Evolutionary conservation across 148 eudicot genomes (phyloP).

Genomic region (Rhododendron simsii): DNA sequence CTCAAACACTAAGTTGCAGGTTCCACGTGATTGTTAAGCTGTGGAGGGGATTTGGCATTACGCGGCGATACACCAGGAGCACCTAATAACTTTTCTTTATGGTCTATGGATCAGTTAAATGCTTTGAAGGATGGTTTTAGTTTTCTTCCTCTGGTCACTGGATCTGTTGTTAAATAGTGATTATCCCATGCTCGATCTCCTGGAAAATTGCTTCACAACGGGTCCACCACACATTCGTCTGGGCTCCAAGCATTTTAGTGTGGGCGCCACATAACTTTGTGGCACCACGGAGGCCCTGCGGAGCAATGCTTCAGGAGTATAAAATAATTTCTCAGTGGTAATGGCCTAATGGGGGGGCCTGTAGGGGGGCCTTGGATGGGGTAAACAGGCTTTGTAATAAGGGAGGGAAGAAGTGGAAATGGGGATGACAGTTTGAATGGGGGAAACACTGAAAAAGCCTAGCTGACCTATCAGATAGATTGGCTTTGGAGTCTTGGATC

Average conservation of each 20-base stretch:
- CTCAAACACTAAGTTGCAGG: background rate
- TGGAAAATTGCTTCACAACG: background rate
- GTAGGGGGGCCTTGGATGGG: slow-evolving; percentile 21
- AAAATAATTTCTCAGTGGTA: background rate
- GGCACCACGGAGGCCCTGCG: too few relatives aligned
- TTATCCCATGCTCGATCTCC: background rate
- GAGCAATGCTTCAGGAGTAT: too few relatives aligned
- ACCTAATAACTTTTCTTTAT: background rate
- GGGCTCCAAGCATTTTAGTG: too few relatives aligned
- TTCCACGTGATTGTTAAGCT: background rate
- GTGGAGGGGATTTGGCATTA: background rate
- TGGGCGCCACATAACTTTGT: too few relatives aligned
- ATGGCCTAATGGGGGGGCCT: background rate
- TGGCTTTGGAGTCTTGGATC: slow-evolving; percentile 23
- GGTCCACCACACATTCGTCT: background rate
- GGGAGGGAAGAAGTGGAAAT: slow-evolving; percentile 16
- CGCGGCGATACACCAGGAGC: background rate
- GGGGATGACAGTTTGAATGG: slow-evolving; percentile 26
- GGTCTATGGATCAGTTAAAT: background rate
- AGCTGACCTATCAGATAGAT: slow-evolving; percentile 16
- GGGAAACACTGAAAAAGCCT: slow-evolving; percentile 18
- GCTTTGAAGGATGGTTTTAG: background rate
- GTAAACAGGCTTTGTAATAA: slow-evolving; percentile 2
- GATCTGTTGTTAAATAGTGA: background rate
- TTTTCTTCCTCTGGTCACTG: background rate